phyloP scores from a whole-genome alignment of 202 grass and related monocot species.

The Hordeum pubiflorum region DNA sequence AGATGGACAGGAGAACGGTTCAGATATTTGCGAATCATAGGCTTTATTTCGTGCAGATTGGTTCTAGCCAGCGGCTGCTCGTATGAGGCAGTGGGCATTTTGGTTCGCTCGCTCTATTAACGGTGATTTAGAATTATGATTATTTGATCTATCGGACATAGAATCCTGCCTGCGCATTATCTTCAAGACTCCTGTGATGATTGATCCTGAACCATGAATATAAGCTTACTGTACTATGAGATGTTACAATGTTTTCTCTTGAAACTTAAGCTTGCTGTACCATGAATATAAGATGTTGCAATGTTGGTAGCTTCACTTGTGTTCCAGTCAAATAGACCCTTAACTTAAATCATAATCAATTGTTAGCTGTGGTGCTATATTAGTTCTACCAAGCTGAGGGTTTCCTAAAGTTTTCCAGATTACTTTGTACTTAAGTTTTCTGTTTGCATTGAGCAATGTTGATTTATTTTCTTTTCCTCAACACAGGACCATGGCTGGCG shows the following conservation, averaged over 20 bases:
- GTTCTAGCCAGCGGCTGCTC: background rate
- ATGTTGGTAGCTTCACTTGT: background rate
- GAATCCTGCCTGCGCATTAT: background rate
- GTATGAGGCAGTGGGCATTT: background rate
- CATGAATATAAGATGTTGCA: background rate
- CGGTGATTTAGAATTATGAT: background rate
- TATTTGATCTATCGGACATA: background rate
- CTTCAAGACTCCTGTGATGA: background rate
- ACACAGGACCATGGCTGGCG: constrained; percentile 67
- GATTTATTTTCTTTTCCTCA: background rate
- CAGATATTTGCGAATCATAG: background rate
- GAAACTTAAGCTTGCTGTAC: background rate
- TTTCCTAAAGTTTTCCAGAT: background rate
- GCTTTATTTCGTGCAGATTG: background rate
- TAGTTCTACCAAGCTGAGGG: background rate
- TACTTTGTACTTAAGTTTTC: background rate
- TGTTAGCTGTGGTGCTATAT: background rate
- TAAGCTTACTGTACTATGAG: background rate
- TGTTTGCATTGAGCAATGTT: background rate
- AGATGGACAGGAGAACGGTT: background rate
- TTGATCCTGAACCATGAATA: background rate
- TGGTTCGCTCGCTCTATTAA: background rate
- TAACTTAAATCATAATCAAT: background rate
- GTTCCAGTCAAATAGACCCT: background rate
- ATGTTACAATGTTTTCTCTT: background rate